Conservation (phyloP, 1,284 basidiomycete species). For the Cryptococcus floricola region DNA sequence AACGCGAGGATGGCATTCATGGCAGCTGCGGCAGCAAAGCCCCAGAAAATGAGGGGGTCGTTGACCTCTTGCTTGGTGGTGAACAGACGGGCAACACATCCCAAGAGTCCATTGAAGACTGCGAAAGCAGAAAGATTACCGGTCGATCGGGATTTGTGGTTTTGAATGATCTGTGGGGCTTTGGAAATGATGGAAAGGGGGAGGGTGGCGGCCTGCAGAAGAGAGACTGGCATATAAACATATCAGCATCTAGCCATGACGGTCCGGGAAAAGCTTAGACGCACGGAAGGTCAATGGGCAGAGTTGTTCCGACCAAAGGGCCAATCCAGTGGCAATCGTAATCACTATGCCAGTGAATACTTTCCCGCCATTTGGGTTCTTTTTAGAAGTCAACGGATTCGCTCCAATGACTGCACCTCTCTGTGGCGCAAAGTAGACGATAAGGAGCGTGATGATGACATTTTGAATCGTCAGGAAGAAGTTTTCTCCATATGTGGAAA, state of each 20-base stretch:
- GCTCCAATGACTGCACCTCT: constrained; percentile 7
- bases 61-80: constrained; percentile 82
- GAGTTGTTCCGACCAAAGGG: constrained; percentile 51
- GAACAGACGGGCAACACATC: constrained; percentile 82
- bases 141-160: constrained; percentile 67
- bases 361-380: constrained; percentile 12
- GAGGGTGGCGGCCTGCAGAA: constrained; percentile 72
- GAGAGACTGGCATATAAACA: constrained; percentile 45
- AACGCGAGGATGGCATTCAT: constrained; percentile 73
- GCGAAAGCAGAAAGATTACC: constrained; percentile 88
- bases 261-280: constrained; percentile 7
- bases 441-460: constrained; percentile 73
- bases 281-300: constrained; percentile 39
- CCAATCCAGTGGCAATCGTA: constrained; percentile 50
- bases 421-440: constrained; percentile 56
- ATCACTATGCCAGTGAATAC: constrained; percentile 50
- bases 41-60: constrained; percentile 70
- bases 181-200: constrained; percentile 81
- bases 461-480: constrained; percentile 82
- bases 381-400: constrained; percentile 4
- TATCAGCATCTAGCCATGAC: not conserved
- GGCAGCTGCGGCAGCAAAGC: constrained; percentile 71
- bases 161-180: constrained; percentile 78
- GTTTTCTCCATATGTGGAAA: constrained; percentile 94
- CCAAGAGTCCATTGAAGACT: constrained; percentile 69